Percentiles rank a stretch among this genome's conserved stretches.
Conservation (phyloP, 1,284 basidiomycete genomes). For the Microbotryomycetes sp. region DNA sequence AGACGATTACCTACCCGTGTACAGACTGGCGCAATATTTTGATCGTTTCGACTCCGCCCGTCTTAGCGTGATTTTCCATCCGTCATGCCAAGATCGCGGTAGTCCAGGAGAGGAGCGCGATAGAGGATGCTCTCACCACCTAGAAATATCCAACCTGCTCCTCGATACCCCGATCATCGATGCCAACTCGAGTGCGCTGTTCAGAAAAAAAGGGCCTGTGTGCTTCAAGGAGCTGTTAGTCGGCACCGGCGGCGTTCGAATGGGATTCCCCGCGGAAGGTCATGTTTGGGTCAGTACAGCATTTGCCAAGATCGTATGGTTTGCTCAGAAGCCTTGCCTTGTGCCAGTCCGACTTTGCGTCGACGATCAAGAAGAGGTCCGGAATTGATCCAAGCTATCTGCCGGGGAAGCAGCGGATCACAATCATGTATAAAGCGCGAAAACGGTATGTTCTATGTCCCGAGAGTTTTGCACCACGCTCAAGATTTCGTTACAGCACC, state of each 20-base stretch:
- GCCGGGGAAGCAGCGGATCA: neutral
- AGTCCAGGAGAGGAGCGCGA: neutral
- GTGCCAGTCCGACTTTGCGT: neutral
- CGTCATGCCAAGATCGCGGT: neutral
- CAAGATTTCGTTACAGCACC: neutral
- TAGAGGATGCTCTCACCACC: neutral
- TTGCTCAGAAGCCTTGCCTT: too few relatives aligned
- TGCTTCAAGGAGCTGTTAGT: neutral
- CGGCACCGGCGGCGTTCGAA: neutral
- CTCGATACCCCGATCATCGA: neutral
- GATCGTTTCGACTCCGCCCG: neutral
- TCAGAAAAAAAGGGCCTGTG: neutral
- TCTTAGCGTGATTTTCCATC: slow-evolving; percentile 1
- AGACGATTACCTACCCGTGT: slow-evolving; percentile 2
- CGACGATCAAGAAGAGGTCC: neutral
- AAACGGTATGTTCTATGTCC: neutral
- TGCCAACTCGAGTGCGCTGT: neutral
- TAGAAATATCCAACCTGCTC: neutral
- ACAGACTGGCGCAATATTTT: neutral
- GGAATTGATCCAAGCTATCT: neutral
- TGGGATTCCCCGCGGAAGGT: neutral
- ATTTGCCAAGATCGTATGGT: neutral
- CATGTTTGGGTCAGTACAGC: neutral
- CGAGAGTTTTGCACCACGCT: neutral
- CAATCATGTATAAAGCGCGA: neutral